Conservation (phyloP, 371 early-diverging fungal genomes). For the Mucor irregularis region DNA sequence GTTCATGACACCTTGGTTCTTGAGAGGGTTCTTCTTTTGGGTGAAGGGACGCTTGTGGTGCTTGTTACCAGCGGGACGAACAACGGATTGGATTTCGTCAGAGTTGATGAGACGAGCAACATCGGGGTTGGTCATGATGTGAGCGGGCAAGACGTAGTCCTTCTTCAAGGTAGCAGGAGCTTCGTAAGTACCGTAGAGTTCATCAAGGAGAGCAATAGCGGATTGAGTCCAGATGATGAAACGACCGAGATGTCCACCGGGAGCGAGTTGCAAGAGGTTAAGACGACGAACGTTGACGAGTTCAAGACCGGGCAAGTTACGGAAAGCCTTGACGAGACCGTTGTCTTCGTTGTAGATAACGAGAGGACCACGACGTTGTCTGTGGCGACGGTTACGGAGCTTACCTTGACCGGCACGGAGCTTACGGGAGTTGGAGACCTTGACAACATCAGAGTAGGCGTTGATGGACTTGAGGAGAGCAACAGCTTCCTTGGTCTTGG, state of each 20-base stretch:
- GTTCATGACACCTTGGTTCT: conserved; percentile 89
- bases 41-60: conserved; percentile 86
- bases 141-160: conserved; percentile 91
- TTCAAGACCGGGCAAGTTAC: conserved; percentile 99
- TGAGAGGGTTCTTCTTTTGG: conserved; percentile 98
- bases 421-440: conserved; percentile 96
- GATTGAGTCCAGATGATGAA: conserved; percentile 99
- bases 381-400: conserved; percentile 99
- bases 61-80: conserved; percentile 84
- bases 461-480: conserved; percentile 90
- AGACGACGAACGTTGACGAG: conserved; percentile 89
- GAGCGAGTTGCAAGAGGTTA: conserved; percentile 98
- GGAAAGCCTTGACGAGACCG: conserved; percentile 97
- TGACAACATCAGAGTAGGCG: conserved; percentile 96
- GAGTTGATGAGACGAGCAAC: conserved; percentile 97
- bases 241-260: conserved; percentile 99
- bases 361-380: conserved; percentile 97
- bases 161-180: conserved; percentile 86
- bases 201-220: conserved; percentile 95
- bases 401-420: conserved; percentile 99
- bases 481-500: conserved; percentile 98
- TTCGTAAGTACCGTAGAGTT: conserved; percentile 92
- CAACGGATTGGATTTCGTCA: conserved; percentile 95
- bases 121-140: conserved; percentile 94
- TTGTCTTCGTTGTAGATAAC: conserved; percentile 96